These are phyloP conservation scores for Glomus cerebriforme DNA, from an alignment of 192 early-diverging fungal genomes.

Conservation along the genomic window DNA sequence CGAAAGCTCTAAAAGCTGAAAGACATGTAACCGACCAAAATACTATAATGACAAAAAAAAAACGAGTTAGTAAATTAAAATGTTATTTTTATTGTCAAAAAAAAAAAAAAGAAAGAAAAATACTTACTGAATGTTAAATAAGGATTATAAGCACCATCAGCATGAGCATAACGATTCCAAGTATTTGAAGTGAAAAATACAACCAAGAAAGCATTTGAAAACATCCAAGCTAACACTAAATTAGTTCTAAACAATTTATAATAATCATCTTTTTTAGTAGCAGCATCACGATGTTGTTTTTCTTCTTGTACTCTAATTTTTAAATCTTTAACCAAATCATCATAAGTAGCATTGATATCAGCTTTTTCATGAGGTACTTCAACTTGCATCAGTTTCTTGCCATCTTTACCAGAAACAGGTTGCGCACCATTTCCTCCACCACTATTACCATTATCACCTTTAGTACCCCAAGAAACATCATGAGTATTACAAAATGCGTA, in stretches of 20 bases:
- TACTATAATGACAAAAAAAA: conserved; percentile 80
- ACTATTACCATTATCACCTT: conserved; percentile 75
- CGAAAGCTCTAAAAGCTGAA: conserved; percentile 73
- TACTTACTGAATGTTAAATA: conserved; percentile 22
- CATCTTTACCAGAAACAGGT: conserved; percentile 68
- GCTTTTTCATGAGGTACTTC: conserved; percentile 74
- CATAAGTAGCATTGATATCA: conserved; percentile 85
- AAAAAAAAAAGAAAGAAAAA: not conserved
- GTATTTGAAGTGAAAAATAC: conserved; percentile 65
- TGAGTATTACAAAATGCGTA: conserved; percentile 95
- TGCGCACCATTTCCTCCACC: conserved; percentile 71
- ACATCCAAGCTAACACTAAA: conserved; percentile 84
- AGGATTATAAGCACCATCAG: conserved; percentile 21
- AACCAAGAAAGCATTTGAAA: conserved; percentile 76
- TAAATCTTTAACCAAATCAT: conserved; percentile 70
- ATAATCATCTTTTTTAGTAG: conserved; percentile 86
- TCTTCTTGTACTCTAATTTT: conserved; percentile 43
- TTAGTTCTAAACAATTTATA: conserved; percentile 86
- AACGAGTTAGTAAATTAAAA: conserved; percentile 53
- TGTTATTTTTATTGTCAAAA: too few relatives aligned
- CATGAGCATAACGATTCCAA: conserved; percentile 27
- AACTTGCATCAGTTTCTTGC: conserved; percentile 66
- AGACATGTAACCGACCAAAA: conserved; percentile 84
- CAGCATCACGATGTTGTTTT: conserved; percentile 71
- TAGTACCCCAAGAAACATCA: conserved; percentile 95